These are phyloP conservation scores for Prunella vulgaris DNA, from an alignment of 257 asterid genomes.

Conservation along the genomic window DNA sequence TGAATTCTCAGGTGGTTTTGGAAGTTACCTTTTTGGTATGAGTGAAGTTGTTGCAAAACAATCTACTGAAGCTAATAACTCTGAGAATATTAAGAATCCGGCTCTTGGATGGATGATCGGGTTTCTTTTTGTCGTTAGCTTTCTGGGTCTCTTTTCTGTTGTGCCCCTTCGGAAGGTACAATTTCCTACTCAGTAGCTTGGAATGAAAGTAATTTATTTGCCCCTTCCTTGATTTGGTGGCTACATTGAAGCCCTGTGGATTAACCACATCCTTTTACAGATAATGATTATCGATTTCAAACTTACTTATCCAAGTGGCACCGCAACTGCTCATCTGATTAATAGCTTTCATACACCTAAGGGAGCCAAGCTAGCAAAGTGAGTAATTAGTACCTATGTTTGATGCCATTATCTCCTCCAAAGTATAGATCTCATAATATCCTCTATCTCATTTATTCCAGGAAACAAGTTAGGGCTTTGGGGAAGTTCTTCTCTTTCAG, in stretches of 20 bases:
- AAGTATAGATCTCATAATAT: conserved; percentile 1
- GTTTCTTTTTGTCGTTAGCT: conserved; percentile 88
- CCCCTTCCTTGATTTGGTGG: neutral
- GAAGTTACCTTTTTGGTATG: conserved; percentile 92
- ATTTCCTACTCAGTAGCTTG: neutral
- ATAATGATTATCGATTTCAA: conserved; percentile 90
- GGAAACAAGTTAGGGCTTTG: conserved; percentile 81
- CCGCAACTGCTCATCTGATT: conserved; percentile 96
- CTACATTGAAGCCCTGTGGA: neutral
- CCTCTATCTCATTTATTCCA: conserved; percentile 25
- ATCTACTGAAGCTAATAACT: conserved; percentile 43
- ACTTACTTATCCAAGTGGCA: conserved; percentile 90
- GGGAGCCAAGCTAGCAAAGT: conserved; percentile 97
- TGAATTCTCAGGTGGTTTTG: conserved; percentile 77
- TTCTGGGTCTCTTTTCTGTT: conserved; percentile 85
- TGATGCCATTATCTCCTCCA: neutral
- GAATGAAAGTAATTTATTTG: neutral
- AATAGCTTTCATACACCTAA: conserved; percentile 93
- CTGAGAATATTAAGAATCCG: conserved; percentile 61
- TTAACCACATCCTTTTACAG: conserved; percentile 27
- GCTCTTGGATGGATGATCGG: conserved; percentile 80
- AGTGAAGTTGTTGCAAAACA: conserved; percentile 67
- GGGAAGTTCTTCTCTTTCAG: conserved; percentile 93
- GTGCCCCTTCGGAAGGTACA: conserved; percentile 86
- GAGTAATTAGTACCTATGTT: conserved; percentile 21